Percentiles rank a stretch among this genome's conserved stretches.
Evolutionary conservation across 345 rosid species (phyloP).

Genomic region (Ceriops zippeliana): DNA sequence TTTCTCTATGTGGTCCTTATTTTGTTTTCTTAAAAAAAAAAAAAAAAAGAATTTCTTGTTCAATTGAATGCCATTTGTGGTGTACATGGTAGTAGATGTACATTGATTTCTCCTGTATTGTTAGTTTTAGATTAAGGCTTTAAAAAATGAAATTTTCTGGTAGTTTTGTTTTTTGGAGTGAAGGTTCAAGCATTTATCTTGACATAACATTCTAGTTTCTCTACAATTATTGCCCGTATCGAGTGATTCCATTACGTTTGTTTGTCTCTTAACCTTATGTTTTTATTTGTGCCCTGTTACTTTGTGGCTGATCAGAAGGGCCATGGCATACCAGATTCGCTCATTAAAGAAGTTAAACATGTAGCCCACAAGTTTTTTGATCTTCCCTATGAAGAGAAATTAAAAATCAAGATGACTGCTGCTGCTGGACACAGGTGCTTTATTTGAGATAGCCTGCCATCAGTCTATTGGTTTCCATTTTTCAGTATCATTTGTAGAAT

Average conservation of each 20-base stretch:
- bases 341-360: constrained; percentile 48
- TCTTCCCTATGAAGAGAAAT: constrained; percentile 61
- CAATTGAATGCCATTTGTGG: background rate
- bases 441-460: background rate
- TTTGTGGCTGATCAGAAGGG: constrained; percentile 51
- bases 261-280: background rate
- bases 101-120: no score
- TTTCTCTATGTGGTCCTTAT: background rate
- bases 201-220: no score
- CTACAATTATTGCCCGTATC: no score
- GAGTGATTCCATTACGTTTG: background rate
- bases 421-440: constrained; percentile 71
- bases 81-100: no score
- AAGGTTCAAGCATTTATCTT: no score
- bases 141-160: no score
- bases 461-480: background rate
- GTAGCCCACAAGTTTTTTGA: constrained; percentile 47
- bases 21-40: background rate
- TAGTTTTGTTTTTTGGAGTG: no score
- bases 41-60: background rate
- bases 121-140: no score
- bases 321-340: constrained; percentile 66
- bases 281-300: background rate
- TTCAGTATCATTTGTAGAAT: background rate
- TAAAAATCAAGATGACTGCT: constrained; percentile 68